These are phyloP conservation scores for Wickerhamiella dianesei DNA, from an alignment of 805 yeast species.

Conservation along the genomic window DNA sequence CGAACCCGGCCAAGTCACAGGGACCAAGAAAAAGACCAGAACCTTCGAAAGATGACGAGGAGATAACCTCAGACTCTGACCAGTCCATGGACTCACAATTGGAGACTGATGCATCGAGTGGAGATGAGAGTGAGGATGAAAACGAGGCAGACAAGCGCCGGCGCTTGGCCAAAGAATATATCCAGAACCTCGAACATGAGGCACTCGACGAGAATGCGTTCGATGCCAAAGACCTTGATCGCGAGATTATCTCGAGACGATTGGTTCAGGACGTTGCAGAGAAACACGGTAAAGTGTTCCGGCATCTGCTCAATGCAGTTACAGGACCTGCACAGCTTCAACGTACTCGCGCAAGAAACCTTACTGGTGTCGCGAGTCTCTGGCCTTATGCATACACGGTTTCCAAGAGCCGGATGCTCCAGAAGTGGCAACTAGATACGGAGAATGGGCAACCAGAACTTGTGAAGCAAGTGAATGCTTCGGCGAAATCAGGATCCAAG, in stretches of 20 bases:
- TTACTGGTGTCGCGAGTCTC: slow-evolving; percentile 33
- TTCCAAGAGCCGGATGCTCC: slow-evolving; percentile 62
- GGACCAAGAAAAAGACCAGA: background rate
- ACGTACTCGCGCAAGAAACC: slow-evolving; percentile 10
- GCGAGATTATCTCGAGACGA: slow-evolving; percentile 69
- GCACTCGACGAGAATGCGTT: slow-evolving; percentile 33
- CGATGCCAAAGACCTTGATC: slow-evolving; percentile 84
- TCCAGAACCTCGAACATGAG: slow-evolving; percentile 60
- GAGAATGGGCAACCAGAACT: slow-evolving; percentile 46
- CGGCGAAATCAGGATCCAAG: slow-evolving; percentile 22
- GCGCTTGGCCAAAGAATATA: slow-evolving; percentile 82
- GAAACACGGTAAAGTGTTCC: slow-evolving; percentile 66
- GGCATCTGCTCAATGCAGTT: slow-evolving; percentile 4
- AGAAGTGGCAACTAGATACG: slow-evolving; percentile 55
- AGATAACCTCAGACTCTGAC: slow-evolving; percentile 15
- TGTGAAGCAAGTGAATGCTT: slow-evolving; percentile 37
- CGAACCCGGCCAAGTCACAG: slow-evolving; percentile 1
- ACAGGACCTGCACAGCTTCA: slow-evolving; percentile 19
- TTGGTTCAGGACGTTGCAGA: slow-evolving; percentile 83
- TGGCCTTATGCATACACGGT: slow-evolving; percentile 61
- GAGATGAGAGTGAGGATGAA: slow-evolving; percentile 61
- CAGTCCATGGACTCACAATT: slow-evolving; percentile 27
- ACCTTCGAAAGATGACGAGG: slow-evolving; percentile 11
- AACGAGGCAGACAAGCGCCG: slow-evolving; percentile 88
- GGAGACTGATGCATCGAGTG: slow-evolving; percentile 61